A percentile compares a stretch with the other conserved stretches of the same genome.
These are phyloP conservation scores for Curvularia spicifera DNA, from an alignment of 2,329 filamentous ascomycete species.

Conservation along the genomic window DNA sequence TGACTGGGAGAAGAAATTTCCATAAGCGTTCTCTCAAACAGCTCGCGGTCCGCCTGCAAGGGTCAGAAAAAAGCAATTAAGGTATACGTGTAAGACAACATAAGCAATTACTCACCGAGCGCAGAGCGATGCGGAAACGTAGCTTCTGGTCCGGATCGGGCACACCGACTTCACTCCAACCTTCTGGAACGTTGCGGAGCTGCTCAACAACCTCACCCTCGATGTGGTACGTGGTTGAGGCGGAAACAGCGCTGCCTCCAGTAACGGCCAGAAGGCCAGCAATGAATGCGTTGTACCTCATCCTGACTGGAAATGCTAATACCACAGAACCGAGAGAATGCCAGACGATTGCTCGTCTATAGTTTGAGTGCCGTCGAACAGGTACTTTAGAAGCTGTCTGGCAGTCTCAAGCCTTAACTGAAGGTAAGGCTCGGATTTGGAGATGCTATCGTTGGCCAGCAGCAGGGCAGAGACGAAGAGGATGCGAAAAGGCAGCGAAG, in stretches of 20 bases:
- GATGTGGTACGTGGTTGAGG: constrained; percentile 30
- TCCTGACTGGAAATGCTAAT: constrained; percentile 15
- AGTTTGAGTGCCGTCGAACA: too few species aligned
- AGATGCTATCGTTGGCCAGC: neutral
- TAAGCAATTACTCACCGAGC: constrained; percentile 40
- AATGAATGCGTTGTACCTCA: constrained; percentile 42
- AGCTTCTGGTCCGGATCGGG: constrained; percentile 42
- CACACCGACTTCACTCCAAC: constrained; percentile 46
- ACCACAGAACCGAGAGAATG: neutral
- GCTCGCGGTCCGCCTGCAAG: constrained; percentile 55
- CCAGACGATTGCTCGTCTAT: too few species aligned
- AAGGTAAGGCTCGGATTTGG: too few species aligned
- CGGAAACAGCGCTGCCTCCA: constrained; percentile 33
- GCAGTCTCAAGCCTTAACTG: too few species aligned
- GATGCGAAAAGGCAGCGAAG: neutral
- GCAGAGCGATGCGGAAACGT: constrained; percentile 50
- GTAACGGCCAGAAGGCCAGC: constrained; percentile 44
- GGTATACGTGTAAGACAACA: neutral
- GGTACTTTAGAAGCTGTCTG: too few species aligned
- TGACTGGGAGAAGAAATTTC: constrained; percentile 68
- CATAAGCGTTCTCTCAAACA: constrained; percentile 65
- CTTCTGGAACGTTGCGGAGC: constrained; percentile 42
- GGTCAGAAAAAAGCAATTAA: constrained; percentile 19
- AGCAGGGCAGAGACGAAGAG: neutral
- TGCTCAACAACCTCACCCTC: constrained; percentile 43